A percentile compares a stretch with the other conserved stretches of the same genome.
These are phyloP conservation scores for Penicillium herquei DNA, from an alignment of 495 filamentous ascomycete genomes.

Conservation along the genomic window DNA sequence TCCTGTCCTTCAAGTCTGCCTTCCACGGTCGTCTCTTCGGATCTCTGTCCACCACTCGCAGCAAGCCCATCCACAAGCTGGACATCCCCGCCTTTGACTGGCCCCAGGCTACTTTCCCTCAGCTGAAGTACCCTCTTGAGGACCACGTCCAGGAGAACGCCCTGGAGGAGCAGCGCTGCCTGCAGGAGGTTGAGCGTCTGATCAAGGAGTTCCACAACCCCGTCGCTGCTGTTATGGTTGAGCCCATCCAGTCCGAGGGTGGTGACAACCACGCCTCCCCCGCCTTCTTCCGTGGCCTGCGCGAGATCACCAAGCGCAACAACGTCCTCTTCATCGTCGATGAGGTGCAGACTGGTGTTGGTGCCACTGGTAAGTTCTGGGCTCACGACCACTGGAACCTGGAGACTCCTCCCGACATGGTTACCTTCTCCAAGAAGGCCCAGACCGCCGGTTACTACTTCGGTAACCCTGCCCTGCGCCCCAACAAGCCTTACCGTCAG, in stretches of 20 bases:
- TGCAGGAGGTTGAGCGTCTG: conserved; percentile 84
- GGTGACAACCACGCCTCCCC: conserved; percentile 98
- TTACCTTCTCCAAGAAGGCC: conserved; percentile 98
- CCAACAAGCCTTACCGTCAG: conserved; percentile 98
- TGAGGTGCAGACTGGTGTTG: conserved; percentile 97
- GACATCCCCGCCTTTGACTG: conserved; percentile 98
- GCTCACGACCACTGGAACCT: conserved; percentile 98
- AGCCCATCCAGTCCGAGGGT: conserved; percentile 97
- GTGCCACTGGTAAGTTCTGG: conserved; percentile 94
- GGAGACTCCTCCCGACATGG: conserved; percentile 86
- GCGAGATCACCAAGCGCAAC: conserved; percentile 81
- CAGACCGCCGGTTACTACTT: conserved; percentile 98
- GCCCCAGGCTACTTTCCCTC: conserved; percentile 93
- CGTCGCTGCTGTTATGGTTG: conserved; percentile 85
- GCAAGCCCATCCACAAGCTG: conserved; percentile 97
- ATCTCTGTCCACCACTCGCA: conserved; percentile 86
- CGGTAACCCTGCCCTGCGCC: conserved; percentile 80
- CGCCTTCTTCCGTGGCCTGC: conserved; percentile 85
- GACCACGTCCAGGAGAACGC: conserved; percentile 80
- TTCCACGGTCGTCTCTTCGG: conserved; percentile 98
- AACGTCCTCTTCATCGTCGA: conserved; percentile 93
- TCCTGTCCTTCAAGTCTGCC: conserved; percentile 87
- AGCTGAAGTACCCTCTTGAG: conserved; percentile 87
- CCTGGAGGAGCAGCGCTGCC: conserved; percentile 77
- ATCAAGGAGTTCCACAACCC: conserved; percentile 82